These are phyloP conservation scores for Isabelozyma rhagii DNA, from an alignment of 805 yeast genomes.

Conservation along the genomic window DNA sequence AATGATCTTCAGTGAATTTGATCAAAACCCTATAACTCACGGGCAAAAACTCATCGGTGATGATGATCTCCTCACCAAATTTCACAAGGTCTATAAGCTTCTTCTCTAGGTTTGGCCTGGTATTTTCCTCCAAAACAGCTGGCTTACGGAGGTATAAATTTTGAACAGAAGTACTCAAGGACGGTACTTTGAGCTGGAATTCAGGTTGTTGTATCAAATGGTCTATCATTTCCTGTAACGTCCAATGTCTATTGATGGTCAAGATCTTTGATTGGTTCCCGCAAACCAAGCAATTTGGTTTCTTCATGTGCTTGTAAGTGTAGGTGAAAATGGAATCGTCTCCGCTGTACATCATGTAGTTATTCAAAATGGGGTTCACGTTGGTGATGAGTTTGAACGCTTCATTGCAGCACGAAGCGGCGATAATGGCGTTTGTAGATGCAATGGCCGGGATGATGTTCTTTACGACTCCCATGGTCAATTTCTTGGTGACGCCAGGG, in stretches of 20 bases:
- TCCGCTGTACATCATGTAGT: conserved; percentile 87
- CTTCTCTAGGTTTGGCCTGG: conserved; percentile 40
- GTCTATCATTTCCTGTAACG: conserved; percentile 43
- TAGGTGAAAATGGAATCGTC: conserved; percentile 74
- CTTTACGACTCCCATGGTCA: conserved; percentile 85
- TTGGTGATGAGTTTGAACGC: conserved; percentile 76
- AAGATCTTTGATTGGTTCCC: conserved; percentile 39
- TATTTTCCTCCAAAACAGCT: conserved; percentile 40
- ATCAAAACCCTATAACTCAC: conserved; percentile 14
- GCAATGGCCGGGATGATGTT: conserved; percentile 93
- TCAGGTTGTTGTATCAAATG: conserved; percentile 29
- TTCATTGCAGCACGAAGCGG: conserved; percentile 86
- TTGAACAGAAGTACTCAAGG: conserved; percentile 38
- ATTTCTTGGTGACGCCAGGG: conserved; percentile 66
- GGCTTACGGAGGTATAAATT: conserved; percentile 49
- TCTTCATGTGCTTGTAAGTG: conserved; percentile 60
- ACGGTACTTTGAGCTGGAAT: conserved; percentile 39
- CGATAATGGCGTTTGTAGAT: conserved; percentile 87
- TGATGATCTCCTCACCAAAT: conserved; percentile 46
- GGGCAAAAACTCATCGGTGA: conserved; percentile 53
- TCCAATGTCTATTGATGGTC: conserved; percentile 25
- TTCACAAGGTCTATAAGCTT: conserved; percentile 34
- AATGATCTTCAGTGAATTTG: neutral
- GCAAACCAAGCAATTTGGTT: conserved; percentile 74
- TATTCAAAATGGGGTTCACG: conserved; percentile 61